Evolutionary conservation across 2,329 filamentous ascomycete species (phyloP), one percentile per base, ranked within the genome.

Genomic region (Pseudopithomyces maydicus): DNA sequence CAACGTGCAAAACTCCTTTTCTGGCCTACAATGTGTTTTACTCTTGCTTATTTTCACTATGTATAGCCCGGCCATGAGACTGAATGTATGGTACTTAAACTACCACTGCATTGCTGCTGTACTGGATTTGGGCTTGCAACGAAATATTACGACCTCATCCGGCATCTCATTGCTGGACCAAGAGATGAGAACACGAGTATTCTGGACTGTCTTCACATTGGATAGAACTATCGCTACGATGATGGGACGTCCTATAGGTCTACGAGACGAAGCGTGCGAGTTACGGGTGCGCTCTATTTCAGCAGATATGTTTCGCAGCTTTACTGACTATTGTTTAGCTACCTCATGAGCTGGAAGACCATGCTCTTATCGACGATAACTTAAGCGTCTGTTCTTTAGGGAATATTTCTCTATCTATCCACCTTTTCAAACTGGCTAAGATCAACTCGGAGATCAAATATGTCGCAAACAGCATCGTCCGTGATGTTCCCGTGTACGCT

Each of bases 31-130:
- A 41, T 82, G 81, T 49, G 65, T 84, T 54, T 58, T 82, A 0
- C 54, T 82, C 0, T 65, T 82, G 2, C 67, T 81, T 26, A 74
- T 84, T 0, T 84, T 84, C 50, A 80, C 82, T 0, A 73, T 85
- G 12, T 79, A 84, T 35, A 84, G 78, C 56, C 79, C 82, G 0
- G 79, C 76, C 1, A 78, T 81, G 48, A 71, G 77, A 0, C 63
- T 84, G 3, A 84, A 83, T 54, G 72, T 82, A 0, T 85, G 83
- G 83, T 82, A 82, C 52, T 68, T 85, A 1, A 83, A 84, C 52
- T 85, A 85, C 52, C 82, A 84, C 57, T 84, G 82, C 38, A 73
- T 85, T 10, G 82, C 82, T 1, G 74, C 79, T 0, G 69, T 83
- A 0, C 69, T 85, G 2, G 83, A 85, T 43, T 63, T 85, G 1